A percentile compares a stretch with the other conserved stretches of the same genome.
Conservation (phyloP, 805 yeast species). For the Komagataella pastoris region DNA sequence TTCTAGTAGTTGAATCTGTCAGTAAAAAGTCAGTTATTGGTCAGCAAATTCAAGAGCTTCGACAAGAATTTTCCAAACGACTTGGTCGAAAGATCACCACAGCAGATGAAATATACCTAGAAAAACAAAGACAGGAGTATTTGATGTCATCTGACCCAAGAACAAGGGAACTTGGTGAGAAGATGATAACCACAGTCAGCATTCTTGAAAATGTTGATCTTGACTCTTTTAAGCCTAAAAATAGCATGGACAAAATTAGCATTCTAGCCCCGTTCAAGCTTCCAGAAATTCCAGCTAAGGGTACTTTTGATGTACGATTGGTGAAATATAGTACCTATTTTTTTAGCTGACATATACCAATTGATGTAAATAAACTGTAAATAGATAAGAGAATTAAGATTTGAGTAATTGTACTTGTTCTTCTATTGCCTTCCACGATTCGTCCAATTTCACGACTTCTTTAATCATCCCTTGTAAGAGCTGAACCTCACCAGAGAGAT, state of each 20-base stretch:
- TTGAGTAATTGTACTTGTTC: too few relatives aligned
- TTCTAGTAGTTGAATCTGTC: slow-evolving; percentile 46
- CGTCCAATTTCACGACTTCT: not conserved
- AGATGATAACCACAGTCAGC: slow-evolving; percentile 60
- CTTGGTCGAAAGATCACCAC: slow-evolving; percentile 45
- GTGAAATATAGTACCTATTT: slow-evolving; percentile 71
- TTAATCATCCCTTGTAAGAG: too few relatives aligned
- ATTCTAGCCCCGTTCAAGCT: slow-evolving; percentile 56
- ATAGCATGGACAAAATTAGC: slow-evolving; percentile 14
- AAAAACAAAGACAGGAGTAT: slow-evolving; percentile 45
- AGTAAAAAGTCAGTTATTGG: slow-evolving; percentile 40
- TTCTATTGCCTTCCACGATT: not conserved
- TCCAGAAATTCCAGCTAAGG: slow-evolving; percentile 67
- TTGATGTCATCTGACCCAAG: slow-evolving; percentile 38
- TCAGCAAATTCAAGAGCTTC: slow-evolving; percentile 29
- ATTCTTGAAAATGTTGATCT: slow-evolving; percentile 23
- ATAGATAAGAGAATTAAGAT: not conserved
- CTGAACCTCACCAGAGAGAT: too few relatives aligned
- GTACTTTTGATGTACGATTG: slow-evolving; percentile 67
- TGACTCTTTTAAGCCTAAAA: slow-evolving; percentile 7
- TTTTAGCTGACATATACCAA: slow-evolving; percentile 25
- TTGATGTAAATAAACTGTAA: not conserved
- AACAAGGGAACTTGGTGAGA: slow-evolving; percentile 31
- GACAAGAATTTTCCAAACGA: slow-evolving; percentile 32
- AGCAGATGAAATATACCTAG: slow-evolving; percentile 64